Evolutionary conservation across 345 rosid species (phyloP).

Genomic region (Rhizophora apiculata): DNA sequence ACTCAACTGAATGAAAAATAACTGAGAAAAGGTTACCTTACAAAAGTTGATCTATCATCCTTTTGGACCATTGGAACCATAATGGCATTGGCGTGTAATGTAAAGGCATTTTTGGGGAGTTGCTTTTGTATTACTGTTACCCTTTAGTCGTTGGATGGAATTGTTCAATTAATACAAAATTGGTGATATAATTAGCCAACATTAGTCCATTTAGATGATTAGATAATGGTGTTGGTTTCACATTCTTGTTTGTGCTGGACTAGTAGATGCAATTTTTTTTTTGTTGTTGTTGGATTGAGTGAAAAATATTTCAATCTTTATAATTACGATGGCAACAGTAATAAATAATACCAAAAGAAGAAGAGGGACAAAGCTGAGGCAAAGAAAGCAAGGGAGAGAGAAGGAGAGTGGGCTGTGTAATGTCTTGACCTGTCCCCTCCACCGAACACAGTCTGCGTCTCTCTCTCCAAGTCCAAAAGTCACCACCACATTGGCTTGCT

Average conservation of each 20-base stretch:
- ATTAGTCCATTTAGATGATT: background rate
- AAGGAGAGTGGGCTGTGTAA: conserved; percentile 42
- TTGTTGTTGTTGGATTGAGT: too few relatives aligned
- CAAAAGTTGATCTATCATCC: conserved; percentile 12
- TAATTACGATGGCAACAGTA: background rate
- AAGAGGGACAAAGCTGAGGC: conserved; percentile 5
- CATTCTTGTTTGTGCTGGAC: background rate
- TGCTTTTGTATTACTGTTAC: too few relatives aligned
- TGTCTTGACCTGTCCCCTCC: conserved; percentile 77
- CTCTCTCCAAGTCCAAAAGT: conserved; percentile 37
- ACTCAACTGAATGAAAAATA: background rate
- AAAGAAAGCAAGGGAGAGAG: background rate
- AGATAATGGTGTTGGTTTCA: conserved; percentile 1
- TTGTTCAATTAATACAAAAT: background rate
- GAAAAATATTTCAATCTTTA: background rate
- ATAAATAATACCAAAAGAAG: background rate
- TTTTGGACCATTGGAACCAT: conserved; percentile 14
- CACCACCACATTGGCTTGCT: conserved; percentile 38
- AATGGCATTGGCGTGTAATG: too few relatives aligned
- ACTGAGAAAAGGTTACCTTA: conserved; percentile 2
- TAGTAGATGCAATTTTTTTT: background rate
- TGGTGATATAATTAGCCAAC: background rate
- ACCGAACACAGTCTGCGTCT: conserved; percentile 43
- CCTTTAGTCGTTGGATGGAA: too few relatives aligned
- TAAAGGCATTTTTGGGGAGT: too few relatives aligned